Evolutionary conservation across 768 basidiomycete species (phyloP), one percentile per base, ranked within the genome.

Genomic region (Mrakia blollopis): DNA sequence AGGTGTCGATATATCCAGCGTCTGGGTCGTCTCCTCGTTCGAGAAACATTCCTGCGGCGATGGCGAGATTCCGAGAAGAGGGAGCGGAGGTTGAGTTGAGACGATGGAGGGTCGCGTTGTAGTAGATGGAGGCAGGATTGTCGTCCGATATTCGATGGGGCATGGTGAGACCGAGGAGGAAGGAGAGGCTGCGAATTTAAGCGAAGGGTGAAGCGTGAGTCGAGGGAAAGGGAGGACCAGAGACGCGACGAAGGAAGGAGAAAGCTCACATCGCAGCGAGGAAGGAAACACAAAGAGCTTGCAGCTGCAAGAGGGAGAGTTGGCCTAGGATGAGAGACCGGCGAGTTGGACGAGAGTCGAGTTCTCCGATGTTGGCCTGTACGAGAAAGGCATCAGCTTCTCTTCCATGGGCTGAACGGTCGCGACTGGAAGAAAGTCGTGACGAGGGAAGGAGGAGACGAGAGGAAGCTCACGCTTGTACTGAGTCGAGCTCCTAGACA

Each of bases 401-500:
- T 18, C 18, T 25, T 18, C 16, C 6, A 37, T 10, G 32, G 23
- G 37, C 65, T 35, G 35, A 35, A 68, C 39, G 10, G 65, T 39
- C 25, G 23, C 35, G 65, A 68, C 39, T 9, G 65, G 44, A 39
- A 41, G 62, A n/a, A n/a, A 35, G 32, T 25, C 60, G 47, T 7
- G 67, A 16, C n/a, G 57, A 75, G 60, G 71, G 32, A 21, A 67
- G 60, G 47, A 60, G 61, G 11, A 14, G 50, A n/a, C 30, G 11
- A 28, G 30, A 54, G 0, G 54, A 73, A 44, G 77, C 83, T 32
- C 57, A 83, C 92, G 1, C 94, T 91, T 0, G 97, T 99, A 1
- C 92, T 91, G n/a, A 99, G 87, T 21, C 96, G 88, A 0, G 97
- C 94, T 5, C 94, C 95, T 10, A 99, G 89, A 79, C 97, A 98